Percentiles rank a stretch among this genome's conserved stretches.
phyloP scores from a whole-genome alignment of 73 alveolate genomes.

The Tetrahymena thermophila region DNA sequence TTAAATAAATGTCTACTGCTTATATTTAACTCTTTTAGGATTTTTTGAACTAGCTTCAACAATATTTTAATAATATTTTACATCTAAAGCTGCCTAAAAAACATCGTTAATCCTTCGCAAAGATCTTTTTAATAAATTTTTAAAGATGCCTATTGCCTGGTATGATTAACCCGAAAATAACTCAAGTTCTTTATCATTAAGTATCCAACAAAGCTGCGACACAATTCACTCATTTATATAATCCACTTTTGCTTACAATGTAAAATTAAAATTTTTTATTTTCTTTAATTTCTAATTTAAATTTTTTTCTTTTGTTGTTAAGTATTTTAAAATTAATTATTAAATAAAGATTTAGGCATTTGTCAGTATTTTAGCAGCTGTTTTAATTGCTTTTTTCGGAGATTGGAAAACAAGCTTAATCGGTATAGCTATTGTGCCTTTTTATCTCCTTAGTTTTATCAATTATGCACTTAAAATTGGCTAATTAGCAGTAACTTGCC shows the following conservation, averaged over 20 bases:
- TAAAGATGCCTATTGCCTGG: slow-evolving; percentile 26
- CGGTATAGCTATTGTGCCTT: neutral
- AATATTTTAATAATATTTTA: neutral
- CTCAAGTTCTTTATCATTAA: slow-evolving; percentile 26
- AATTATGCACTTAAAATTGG: neutral
- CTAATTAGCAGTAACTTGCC: neutral
- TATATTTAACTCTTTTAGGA: slow-evolving; percentile 13
- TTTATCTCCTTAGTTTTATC: neutral
- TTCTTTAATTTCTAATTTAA: too few relatives aligned
- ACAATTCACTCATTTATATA: slow-evolving; percentile 14
- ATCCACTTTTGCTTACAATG: slow-evolving; percentile 32
- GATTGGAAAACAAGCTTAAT: neutral
- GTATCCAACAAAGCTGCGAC: slow-evolving; percentile 19
- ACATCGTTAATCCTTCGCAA: neutral
- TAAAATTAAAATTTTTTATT: neutral
- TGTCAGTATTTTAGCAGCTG: slow-evolving; percentile 5
- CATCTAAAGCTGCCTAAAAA: slow-evolving; percentile 6
- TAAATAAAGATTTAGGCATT: neutral
- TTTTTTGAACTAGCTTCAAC: slow-evolving; percentile 2
- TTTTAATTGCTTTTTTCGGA: neutral
- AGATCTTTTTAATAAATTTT: slow-evolving; percentile 9
- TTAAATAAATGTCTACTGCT: slow-evolving; percentile 1
- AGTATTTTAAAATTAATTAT: too few relatives aligned
- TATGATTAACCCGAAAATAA: slow-evolving; percentile 31
- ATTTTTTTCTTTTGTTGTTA: too few relatives aligned